These are phyloP conservation scores for Symbiodinium natans DNA, from an alignment of 73 alveolate species.

Conservation along the genomic window DNA sequence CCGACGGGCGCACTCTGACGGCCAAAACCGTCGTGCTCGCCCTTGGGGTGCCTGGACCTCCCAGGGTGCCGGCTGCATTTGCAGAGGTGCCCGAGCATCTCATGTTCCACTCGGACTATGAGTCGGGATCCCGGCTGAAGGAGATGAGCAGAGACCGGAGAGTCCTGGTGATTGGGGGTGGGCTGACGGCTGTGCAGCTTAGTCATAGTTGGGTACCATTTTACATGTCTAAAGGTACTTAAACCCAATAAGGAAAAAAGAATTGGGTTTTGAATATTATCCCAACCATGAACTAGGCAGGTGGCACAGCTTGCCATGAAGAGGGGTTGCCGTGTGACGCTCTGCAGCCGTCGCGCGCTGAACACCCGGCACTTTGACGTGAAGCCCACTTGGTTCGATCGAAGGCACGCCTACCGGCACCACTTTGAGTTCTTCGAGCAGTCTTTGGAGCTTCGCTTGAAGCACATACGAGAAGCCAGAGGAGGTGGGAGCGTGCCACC, in stretches of 20 bases:
- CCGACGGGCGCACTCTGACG: slow-evolving; percentile 19
- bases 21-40: slow-evolving; percentile 65
- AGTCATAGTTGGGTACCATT: no score
- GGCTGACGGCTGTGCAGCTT: slow-evolving; percentile 71
- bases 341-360: slow-evolving; percentile 69
- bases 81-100: slow-evolving; percentile 20
- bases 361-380: slow-evolving; percentile 84
- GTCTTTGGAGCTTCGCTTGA: slow-evolving; percentile 50
- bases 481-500: slow-evolving; percentile 92
- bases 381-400: slow-evolving; percentile 48
- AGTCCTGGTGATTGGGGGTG: slow-evolving; percentile 70
- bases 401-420: slow-evolving; percentile 5
- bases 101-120: slow-evolving; percentile 62
- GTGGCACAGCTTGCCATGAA: slow-evolving; percentile 72
- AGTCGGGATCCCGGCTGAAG: slow-evolving; percentile 15
- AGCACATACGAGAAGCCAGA: slow-evolving; percentile 44
- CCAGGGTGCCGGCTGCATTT: slow-evolving; percentile 39
- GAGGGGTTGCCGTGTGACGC: slow-evolving; percentile 34
- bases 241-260: no score
- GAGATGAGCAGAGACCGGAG: background rate
- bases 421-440: slow-evolving; percentile 57
- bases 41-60: slow-evolving; percentile 84
- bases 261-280: no score
- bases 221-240: no score
- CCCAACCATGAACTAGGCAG: no score